phyloP scores from a whole-genome alignment of 2,329 filamentous ascomycete genomes.

The Phoma herbarum region DNA sequence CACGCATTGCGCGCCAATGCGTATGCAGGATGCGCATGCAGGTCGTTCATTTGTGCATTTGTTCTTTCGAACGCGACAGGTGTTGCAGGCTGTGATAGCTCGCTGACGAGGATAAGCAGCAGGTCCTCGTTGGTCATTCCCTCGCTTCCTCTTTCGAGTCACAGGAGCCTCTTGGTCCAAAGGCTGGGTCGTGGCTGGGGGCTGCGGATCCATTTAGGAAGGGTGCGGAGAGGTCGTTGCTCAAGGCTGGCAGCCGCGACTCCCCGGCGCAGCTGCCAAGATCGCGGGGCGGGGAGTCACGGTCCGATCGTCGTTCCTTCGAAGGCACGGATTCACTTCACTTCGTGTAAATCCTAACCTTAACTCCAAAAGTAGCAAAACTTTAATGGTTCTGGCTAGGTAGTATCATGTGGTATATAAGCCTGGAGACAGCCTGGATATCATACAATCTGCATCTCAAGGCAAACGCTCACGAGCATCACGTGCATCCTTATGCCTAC shows the following conservation, averaged over 20 bases:
- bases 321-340: background rate
- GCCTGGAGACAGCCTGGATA: background rate
- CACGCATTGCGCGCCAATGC: background rate
- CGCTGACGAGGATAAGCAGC: background rate
- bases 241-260: background rate
- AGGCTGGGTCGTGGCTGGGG: background rate
- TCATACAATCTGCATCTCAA: background rate
- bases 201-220: background rate
- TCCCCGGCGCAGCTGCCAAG: background rate
- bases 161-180: background rate
- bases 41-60: conserved; percentile 2
- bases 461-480: background rate
- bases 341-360: background rate
- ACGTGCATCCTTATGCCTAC: background rate
- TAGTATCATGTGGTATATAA: background rate
- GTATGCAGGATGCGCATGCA: background rate
- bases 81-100: conserved; percentile 1
- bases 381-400: background rate
- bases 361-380: background rate
- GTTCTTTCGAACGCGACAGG: conserved; percentile 1
- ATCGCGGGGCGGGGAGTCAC: background rate
- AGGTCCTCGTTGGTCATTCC: background rate
- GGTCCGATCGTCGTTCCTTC: background rate
- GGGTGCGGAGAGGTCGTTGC: background rate
- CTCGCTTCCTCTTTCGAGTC: background rate